Conservation (phyloP, 2,329 filamentous ascomycete genomes). For the Huntiella omanensis region DNA sequence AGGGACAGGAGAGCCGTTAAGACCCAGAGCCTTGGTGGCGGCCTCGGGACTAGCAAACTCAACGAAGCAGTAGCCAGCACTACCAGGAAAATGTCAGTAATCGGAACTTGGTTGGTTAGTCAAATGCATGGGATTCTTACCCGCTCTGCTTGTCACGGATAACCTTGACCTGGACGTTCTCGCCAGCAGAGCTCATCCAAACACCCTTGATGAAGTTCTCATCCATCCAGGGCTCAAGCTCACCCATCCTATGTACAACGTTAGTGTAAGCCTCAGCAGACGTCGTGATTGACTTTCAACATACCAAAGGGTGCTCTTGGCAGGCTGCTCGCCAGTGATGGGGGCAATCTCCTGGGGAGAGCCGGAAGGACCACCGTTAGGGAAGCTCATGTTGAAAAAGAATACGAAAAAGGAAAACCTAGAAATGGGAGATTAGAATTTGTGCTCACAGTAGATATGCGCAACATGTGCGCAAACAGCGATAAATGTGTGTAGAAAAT, state of each 20-base stretch:
- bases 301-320: constrained; percentile 41
- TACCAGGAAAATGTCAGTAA: constrained; percentile 21
- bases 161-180: constrained; percentile 97
- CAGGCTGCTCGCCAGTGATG: constrained; percentile 23
- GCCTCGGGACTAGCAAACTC: constrained; percentile 72
- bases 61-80: constrained; percentile 97
- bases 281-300: constrained; percentile 11
- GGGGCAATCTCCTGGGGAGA: constrained; percentile 17
- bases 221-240: constrained; percentile 97
- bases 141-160: constrained; percentile 98
- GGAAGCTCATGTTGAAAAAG: constrained; percentile 12
- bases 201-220: constrained; percentile 96
- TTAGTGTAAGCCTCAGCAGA: background rate
- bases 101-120: background rate
- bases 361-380: constrained; percentile 11
- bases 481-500: too few species aligned
- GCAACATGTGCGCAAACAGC: too few species aligned
- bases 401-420: background rate
- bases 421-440: background rate
- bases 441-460: too few species aligned
- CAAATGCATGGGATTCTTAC: constrained; percentile 27
- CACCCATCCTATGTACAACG: constrained; percentile 65
- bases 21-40: constrained; percentile 72
- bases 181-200: constrained; percentile 72
- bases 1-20: constrained; percentile 79